Evolutionary conservation across 1,139 yeast genomes (phyloP), one percentile per base, ranked within the genome.

Genomic region (Candida anutae): DNA sequence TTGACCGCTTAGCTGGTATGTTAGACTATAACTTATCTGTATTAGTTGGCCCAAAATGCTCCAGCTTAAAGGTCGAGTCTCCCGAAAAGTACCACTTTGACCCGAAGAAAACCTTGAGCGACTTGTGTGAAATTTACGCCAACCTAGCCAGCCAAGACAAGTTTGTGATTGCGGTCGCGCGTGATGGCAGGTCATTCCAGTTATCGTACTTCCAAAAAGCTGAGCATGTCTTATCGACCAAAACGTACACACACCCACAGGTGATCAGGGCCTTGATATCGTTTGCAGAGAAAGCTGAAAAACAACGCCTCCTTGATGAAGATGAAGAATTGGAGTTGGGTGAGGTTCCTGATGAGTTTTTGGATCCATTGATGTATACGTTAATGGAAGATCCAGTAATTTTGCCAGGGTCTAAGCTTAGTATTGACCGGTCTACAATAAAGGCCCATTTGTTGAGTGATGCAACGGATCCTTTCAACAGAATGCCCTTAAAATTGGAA

Each of bases 291-390:
- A 54, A 50, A 13, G 94, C 94, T 0, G 82, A 82, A 36, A 48
- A 53, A 22, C 72, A 75, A 30, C 72, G 75, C 45, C 46, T 62
- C 23, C 69, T 65, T 16, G 94, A 83, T 37, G 85, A 77, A 38
- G 82, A 77, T 38, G 94, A 84, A 45, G 96, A 88, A 40, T 51
- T 76, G 39, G 95, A 85, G 47, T 65, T 85, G 41, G 97, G 95
- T 11, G 98, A 93, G 31, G 70, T 84, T 15, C 99, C 99, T 1
- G 98, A 93, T 49, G 98, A 93, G 52, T 90, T 79, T 50, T 69
- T 93, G 46, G 99, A 93, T 59, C 98, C 99, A 6, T 70, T 93
- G 42, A 88, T 93, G 97, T 88, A 69, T 50, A 83, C 95, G 1
- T 51, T 93, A 25, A 93, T 93, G 98, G 83, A 77, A 42, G 94